Conservation (phyloP, 768 basidiomycete species). For the Amanita thiersii region DNA sequence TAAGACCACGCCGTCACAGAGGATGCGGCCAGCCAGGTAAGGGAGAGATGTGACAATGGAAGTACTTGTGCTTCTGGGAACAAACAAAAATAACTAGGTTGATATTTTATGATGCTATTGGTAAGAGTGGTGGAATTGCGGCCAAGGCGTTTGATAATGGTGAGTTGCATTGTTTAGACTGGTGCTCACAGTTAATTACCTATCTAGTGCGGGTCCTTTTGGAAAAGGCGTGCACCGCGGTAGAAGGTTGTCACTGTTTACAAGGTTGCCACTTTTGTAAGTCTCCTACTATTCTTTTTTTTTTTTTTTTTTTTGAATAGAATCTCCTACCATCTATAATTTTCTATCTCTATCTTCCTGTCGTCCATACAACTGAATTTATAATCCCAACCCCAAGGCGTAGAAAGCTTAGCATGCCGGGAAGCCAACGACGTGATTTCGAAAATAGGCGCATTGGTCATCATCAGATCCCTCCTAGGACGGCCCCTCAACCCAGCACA, state of each 20-base stretch:
- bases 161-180: constrained; percentile 20
- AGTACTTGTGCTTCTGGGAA: background rate
- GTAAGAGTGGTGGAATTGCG: constrained; percentile 63
- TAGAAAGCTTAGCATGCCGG: constrained; percentile 56
- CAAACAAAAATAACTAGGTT: constrained; percentile 43
- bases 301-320: no score
- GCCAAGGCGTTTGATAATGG: constrained; percentile 81
- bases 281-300: no score
- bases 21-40: constrained; percentile 67
- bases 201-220: constrained; percentile 48
- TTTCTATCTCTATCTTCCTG: constrained; percentile 4
- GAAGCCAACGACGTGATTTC: constrained; percentile 68
- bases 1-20: constrained; percentile 34
- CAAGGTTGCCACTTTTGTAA: constrained; percentile 68
- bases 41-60: constrained; percentile 1
- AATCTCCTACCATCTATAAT: no score
- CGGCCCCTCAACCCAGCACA: constrained; percentile 27
- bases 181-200: background rate
- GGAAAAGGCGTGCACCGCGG: constrained; percentile 43
- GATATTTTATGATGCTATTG: constrained; percentile 72
- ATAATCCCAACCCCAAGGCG: constrained; percentile 35
- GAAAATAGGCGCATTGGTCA: constrained; percentile 65
- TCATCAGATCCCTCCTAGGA: constrained; percentile 55
- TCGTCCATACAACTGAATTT: background rate
- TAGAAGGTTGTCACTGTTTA: constrained; percentile 57